A percentile compares a stretch with the other conserved stretches of the same genome.
These are phyloP conservation scores for Epichloe brachyelytri DNA, from an alignment of 2,329 filamentous ascomycete species.

Conservation along the genomic window DNA sequence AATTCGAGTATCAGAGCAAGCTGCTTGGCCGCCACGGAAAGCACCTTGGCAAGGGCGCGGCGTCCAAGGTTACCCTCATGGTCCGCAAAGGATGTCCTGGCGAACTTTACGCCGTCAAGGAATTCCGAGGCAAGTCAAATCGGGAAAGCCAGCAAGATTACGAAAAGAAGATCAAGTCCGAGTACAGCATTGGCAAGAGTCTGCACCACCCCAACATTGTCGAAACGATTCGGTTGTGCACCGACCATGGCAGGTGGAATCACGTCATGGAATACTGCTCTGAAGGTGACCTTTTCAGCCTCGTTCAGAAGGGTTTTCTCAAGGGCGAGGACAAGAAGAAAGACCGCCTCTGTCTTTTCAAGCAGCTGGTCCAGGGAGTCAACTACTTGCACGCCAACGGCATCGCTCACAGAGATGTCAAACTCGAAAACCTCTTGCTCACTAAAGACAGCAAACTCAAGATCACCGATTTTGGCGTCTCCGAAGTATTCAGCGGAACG, in stretches of 20 bases:
- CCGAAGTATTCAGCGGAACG: conserved; percentile 70
- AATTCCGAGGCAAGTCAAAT: conserved; percentile 62
- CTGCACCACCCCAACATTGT: conserved; percentile 81
- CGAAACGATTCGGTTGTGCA: conserved; percentile 64
- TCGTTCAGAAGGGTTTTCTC: conserved; percentile 62
- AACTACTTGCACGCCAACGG: conserved; percentile 71
- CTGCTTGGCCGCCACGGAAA: conserved; percentile 61
- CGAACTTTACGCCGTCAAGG: conserved; percentile 74
- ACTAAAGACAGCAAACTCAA: conserved; percentile 71
- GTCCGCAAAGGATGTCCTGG: conserved; percentile 49
- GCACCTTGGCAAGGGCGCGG: conserved; percentile 69
- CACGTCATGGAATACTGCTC: conserved; percentile 90
- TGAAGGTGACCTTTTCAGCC: conserved; percentile 64
- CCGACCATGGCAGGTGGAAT: conserved; percentile 64
- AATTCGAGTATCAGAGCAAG: conserved; percentile 59
- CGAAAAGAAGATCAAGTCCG: conserved; percentile 79
- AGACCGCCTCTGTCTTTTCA: conserved; percentile 76
- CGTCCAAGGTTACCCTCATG: conserved; percentile 74
- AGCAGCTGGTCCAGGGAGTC: conserved; percentile 74
- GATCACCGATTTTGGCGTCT: conserved; percentile 85
- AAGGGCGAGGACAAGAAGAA: conserved; percentile 47
- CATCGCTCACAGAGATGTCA: conserved; percentile 84
- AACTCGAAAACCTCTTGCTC: conserved; percentile 75
- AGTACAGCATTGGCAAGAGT: conserved; percentile 78
- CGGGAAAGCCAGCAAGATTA: conserved; percentile 63